These are phyloP conservation scores for Candida hungchunana DNA, from an alignment of 805 yeast species.

Conservation along the genomic window DNA sequence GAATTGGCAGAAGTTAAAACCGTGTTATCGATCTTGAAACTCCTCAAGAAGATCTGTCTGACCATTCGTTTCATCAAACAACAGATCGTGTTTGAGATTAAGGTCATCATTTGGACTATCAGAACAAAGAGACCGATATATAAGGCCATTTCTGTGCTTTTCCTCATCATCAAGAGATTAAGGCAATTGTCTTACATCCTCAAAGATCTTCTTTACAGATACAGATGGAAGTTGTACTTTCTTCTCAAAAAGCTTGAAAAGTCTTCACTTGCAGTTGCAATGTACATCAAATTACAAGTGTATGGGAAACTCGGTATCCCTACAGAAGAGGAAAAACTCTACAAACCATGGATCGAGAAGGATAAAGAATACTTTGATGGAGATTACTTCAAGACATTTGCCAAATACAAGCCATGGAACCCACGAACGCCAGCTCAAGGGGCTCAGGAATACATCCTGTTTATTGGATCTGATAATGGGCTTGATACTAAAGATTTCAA, in stretches of 20 bases:
- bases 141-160: constrained; percentile 11
- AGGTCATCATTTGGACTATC: constrained; percentile 12
- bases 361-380: constrained; percentile 20
- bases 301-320: constrained; percentile 17
- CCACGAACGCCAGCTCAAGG: neutral
- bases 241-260: constrained; percentile 11
- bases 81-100: constrained; percentile 11
- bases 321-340: constrained; percentile 9
- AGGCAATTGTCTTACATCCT: constrained; percentile 20
- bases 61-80: constrained; percentile 12
- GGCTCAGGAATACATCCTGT: neutral
- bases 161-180: constrained; percentile 17
- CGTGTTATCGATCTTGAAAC: constrained; percentile 9
- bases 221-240: constrained; percentile 21
- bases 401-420: too few species aligned
- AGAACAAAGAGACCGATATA: constrained; percentile 13
- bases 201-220: constrained; percentile 20
- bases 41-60: constrained; percentile 13
- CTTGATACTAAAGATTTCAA: constrained; percentile 5
- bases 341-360: constrained; percentile 7
- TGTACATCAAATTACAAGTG: constrained; percentile 15
- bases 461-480: too few species aligned
- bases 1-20: constrained; percentile 17
- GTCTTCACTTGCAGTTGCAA: constrained; percentile 11
- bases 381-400: constrained; percentile 19